Percentiles rank a stretch among this genome's conserved stretches.
Conservation (phyloP, 2,329 filamentous ascomycete genomes). For the Aspergillus sergii region DNA sequence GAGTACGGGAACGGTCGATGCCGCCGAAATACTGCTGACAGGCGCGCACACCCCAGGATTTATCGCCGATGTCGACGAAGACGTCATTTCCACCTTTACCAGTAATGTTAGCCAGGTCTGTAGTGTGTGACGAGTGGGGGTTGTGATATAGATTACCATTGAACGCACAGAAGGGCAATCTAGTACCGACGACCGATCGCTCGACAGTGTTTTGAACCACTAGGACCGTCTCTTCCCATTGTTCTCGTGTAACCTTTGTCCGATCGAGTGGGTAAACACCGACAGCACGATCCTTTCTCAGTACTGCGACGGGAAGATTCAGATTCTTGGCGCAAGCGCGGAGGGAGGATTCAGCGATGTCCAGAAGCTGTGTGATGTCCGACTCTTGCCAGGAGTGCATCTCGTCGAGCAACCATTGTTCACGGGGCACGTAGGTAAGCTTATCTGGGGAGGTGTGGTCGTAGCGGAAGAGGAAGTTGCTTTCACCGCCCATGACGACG, state of each 20-base stretch:
- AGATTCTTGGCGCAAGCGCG: conserved; percentile 79
- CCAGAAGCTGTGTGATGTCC: conserved; percentile 78
- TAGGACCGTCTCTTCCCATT: conserved; percentile 91
- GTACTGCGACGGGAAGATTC: conserved; percentile 74
- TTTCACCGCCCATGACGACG: conserved; percentile 92
- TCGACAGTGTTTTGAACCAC: conserved; percentile 93
- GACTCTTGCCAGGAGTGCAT: conserved; percentile 56
- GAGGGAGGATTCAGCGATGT: conserved; percentile 83
- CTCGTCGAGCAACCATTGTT: conserved; percentile 63
- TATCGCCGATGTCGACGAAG: conserved; percentile 98
- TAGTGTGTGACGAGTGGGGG: not conserved
- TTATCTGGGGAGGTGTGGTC: conserved; percentile 65
- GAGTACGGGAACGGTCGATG: conserved; percentile 73
- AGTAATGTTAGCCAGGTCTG: not conserved
- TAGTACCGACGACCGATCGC: conserved; percentile 67
- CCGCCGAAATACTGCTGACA: conserved; percentile 88
- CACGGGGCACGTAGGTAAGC: conserved; percentile 63
- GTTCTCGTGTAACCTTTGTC: conserved; percentile 77
- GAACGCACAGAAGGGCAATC: conserved; percentile 92
- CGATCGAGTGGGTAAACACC: conserved; percentile 70
- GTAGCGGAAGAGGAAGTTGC: conserved; percentile 91
- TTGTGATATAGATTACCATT: conserved; percentile 58
- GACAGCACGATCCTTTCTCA: conserved; percentile 87
- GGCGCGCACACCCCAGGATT: conserved; percentile 90
- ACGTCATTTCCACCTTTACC: conserved; percentile 79